phyloP scores from a whole-genome alignment of 257 asterid genomes.

The Jacaranda copaia region DNA sequence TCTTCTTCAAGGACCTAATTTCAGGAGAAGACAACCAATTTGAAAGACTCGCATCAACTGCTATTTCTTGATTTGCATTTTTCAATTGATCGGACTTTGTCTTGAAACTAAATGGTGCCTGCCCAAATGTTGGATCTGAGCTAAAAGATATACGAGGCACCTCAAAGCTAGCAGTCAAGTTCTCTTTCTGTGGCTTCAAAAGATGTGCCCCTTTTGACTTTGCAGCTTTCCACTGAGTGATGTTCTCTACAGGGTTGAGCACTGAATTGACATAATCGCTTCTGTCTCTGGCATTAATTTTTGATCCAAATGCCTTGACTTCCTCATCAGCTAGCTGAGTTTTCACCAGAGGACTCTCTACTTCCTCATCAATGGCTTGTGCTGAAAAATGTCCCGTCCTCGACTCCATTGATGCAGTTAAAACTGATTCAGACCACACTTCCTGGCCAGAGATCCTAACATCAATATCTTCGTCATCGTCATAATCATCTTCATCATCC shows the following conservation, averaged over 20 bases:
- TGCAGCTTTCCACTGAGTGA: constrained; percentile 84
- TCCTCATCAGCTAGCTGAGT: constrained; percentile 38
- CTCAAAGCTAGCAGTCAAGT: constrained; percentile 52
- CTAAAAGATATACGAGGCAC: constrained; percentile 51
- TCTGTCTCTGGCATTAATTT: constrained; percentile 62
- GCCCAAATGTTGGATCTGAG: constrained; percentile 57
- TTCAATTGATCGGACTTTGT: constrained; percentile 47
- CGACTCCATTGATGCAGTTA: constrained; percentile 62
- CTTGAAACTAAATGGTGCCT: constrained; percentile 44
- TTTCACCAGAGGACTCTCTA: constrained; percentile 50
- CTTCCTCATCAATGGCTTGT: constrained; percentile 49
- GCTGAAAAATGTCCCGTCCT: constrained; percentile 45
- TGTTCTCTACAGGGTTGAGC: constrained; percentile 89
- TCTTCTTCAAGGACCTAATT: constrained; percentile 50
- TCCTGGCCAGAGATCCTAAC: constrained; percentile 44
- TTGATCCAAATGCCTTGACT: constrained; percentile 39
- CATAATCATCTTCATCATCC: constrained; percentile 55
- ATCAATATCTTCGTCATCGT: constrained; percentile 53
- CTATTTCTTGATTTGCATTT: constrained; percentile 55
- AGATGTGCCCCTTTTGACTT: constrained; percentile 57
- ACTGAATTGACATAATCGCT: constrained; percentile 75
- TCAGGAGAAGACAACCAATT: constrained; percentile 79
- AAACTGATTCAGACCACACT: constrained; percentile 64
- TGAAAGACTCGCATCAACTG: constrained; percentile 94
- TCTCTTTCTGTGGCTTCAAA: constrained; percentile 76